Evolutionary conservation across 768 basidiomycete species (phyloP).

Genomic region (Sporobolomyces roseus): DNA sequence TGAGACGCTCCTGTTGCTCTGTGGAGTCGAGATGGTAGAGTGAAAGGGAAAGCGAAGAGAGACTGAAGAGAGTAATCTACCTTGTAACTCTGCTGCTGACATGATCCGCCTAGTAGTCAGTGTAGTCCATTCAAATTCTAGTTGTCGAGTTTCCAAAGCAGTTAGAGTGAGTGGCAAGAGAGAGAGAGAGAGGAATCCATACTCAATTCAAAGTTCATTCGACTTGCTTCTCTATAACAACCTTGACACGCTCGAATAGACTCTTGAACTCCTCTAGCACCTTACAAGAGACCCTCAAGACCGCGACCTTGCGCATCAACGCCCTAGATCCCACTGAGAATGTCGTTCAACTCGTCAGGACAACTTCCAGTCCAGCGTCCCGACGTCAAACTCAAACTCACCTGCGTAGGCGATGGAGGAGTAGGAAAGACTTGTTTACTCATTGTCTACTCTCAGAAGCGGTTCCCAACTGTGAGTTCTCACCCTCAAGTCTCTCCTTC

Average conservation of each 20-base stretch:
- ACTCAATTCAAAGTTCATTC: not conserved
- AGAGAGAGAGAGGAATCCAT: not conserved
- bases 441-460: slow-evolving; percentile 92
- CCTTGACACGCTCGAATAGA: not conserved
- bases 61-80: not conserved
- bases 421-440: slow-evolving; percentile 72
- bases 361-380: slow-evolving; percentile 24
- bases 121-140: not conserved
- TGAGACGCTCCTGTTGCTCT: slow-evolving; percentile 16
- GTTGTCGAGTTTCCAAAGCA: not conserved
- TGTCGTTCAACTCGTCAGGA: not conserved
- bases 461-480: slow-evolving; percentile 73
- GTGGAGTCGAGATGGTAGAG: not conserved
- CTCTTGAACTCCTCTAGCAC: no score
- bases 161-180: no score
- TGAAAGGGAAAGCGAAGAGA: no score
- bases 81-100: not conserved
- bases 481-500: not conserved
- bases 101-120: not conserved
- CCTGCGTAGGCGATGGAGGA: slow-evolving; percentile 41
- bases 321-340: not conserved
- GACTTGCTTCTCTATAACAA: not conserved
- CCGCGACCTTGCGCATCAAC: no score
- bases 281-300: not conserved
- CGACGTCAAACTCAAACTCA: slow-evolving; percentile 36